Evolutionary conservation across 495 filamentous ascomycete genomes (phyloP), one percentile per base, ranked within the genome.

Genomic region (Daldinia bambusicola): DNA sequence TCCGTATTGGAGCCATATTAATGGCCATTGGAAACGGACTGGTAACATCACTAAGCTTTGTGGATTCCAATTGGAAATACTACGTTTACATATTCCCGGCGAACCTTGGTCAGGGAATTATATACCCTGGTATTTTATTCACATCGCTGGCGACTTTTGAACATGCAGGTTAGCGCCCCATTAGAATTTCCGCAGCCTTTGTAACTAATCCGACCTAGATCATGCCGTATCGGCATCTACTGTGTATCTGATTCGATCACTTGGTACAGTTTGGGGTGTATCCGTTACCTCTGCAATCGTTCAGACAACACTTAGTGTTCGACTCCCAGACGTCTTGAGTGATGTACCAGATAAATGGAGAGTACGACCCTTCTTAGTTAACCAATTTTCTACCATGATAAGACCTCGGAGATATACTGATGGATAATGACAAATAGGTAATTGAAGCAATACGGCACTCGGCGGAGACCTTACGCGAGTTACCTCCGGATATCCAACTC

Each of bases 311-410:
- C 82, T 90, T 69, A 84, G 80, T 73, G 78, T 84, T 67, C 82
- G 83, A 76, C 83, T 91, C 56, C 82, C 83, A 6, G 78, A 80
- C 69, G 87, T 83, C 67, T 81, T 91, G 80, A 82, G 81, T 80
- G 86, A 83, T 80, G 81, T 89, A 81, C 85, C 87, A 79, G 82
- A 90, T 71, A 89, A 89, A 86, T 84, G 84, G 84, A 89, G 85
- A 86, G 88, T 90, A 87, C 78, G 81, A 75, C 78, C 76, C 79
- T 79, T 79, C 70, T 76, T 71, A 55, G 32, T 51, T 22, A 56
- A 56, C 41, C n/a, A 31, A 9, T 55, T 51, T 57, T 41, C n/a
- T 26, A 41, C 6, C 40, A 22, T 43, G 66, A 71, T 75, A 73
- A 80, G 22, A 4, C 8, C 64, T 70, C 51, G 76, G 40, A 10